A percentile compares a stretch with the other conserved stretches of the same genome.
Evolutionary conservation across 2,329 filamentous ascomycete genomes (phyloP).

Genomic region (Cytospora leucostoma): DNA sequence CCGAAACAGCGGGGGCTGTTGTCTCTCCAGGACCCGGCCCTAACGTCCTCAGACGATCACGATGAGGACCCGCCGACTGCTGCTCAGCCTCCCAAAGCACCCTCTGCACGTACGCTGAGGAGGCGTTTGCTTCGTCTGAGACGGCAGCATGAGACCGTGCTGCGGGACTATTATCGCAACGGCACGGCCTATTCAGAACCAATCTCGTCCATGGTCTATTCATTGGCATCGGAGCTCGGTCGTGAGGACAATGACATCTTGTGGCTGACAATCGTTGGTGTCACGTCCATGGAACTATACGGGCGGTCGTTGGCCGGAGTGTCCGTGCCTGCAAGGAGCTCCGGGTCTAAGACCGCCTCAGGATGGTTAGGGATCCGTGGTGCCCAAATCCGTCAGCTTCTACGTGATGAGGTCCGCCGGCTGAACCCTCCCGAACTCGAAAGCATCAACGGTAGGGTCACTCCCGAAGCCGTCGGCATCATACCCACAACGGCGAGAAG

Average conservation of each 20-base stretch:
- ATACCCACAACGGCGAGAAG: slow-evolving; percentile 87
- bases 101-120: slow-evolving; percentile 72
- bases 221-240: slow-evolving; percentile 88
- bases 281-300: slow-evolving; percentile 90
- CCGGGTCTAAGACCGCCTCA: slow-evolving; percentile 57
- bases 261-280: slow-evolving; percentile 92
- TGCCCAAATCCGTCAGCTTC: slow-evolving; percentile 78
- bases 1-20: slow-evolving; percentile 62
- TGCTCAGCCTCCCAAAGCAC: slow-evolving; percentile 59
- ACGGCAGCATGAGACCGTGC: slow-evolving; percentile 71
- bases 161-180: slow-evolving; percentile 81
- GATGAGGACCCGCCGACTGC: slow-evolving; percentile 56
- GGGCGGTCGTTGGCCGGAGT: slow-evolving; percentile 82
- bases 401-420: slow-evolving; percentile 91
- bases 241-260: slow-evolving; percentile 95
- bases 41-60: slow-evolving; percentile 50
- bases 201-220: slow-evolving; percentile 92
- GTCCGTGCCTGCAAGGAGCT: slow-evolving; percentile 59
- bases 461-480: slow-evolving; percentile 71
- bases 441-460: slow-evolving; percentile 59
- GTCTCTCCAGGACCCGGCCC: slow-evolving; percentile 51
- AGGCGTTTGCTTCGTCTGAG: slow-evolving; percentile 74
- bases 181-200: slow-evolving; percentile 94
- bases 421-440: slow-evolving; percentile 76
- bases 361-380: slow-evolving; percentile 84